Evolutionary conservation across 495 filamentous ascomycete genomes (phyloP).

Genomic region (Aspergillus heteromorphus): DNA sequence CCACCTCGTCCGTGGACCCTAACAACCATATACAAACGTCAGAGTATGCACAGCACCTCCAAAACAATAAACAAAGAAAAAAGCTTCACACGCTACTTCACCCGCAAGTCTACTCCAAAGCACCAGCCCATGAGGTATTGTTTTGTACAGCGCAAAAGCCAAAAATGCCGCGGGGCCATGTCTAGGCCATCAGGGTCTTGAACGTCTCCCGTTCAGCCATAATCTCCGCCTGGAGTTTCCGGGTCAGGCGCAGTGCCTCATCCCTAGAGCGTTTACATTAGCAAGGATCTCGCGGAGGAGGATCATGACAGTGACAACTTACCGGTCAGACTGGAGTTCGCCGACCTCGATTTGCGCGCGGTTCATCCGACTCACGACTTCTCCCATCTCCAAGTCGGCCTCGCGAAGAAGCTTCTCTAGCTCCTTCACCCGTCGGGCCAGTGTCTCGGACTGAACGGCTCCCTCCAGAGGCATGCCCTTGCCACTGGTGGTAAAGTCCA

Average conservation of each 20-base stretch:
- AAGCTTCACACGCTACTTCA: too few species aligned
- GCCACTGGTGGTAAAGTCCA: constrained; percentile 54
- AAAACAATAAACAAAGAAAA: neutral
- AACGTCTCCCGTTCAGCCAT: constrained; percentile 54
- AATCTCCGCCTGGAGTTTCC: constrained; percentile 64
- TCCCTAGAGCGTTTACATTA: constrained; percentile 53
- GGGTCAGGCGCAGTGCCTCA: constrained; percentile 76
- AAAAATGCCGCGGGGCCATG: neutral
- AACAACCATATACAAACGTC: neutral
- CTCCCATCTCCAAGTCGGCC: constrained; percentile 89
- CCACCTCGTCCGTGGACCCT: neutral
- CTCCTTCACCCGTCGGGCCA: constrained; percentile 72
- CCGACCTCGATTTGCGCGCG: constrained; percentile 90
- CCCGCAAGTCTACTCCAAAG: neutral
- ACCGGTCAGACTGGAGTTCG: constrained; percentile 84
- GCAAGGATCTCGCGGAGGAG: constrained; percentile 4
- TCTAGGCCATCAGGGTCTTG: constrained; percentile 33
- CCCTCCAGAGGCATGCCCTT: constrained; percentile 54
- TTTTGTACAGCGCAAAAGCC: neutral
- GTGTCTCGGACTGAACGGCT: constrained; percentile 59
- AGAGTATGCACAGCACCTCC: constrained; percentile 1
- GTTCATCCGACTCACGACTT: constrained; percentile 89
- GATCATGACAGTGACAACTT: constrained; percentile 24
- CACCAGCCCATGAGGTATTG: neutral
- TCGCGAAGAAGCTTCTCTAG: constrained; percentile 76